A percentile compares a stretch with the other conserved stretches of the same genome.
Evolutionary conservation across 1,139 yeast species (phyloP).

Genomic region (Suhomyces choctaworum): DNA sequence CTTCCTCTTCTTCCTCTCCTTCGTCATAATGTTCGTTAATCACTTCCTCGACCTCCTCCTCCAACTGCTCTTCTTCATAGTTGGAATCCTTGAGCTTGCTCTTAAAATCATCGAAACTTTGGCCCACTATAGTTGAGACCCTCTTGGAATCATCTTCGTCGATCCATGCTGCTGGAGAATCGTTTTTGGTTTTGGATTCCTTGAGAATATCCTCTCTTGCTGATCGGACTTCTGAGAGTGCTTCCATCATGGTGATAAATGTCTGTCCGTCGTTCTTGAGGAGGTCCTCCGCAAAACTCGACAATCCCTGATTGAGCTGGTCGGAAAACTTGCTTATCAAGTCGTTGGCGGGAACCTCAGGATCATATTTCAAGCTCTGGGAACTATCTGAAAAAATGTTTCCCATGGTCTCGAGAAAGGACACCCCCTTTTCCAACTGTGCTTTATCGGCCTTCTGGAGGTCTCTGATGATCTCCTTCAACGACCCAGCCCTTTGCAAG

Average conservation of each 20-base stretch:
- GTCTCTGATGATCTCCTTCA: constrained; percentile 31
- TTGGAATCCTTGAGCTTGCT: constrained; percentile 3
- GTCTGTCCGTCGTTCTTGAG: constrained; percentile 72
- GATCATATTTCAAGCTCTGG: constrained; percentile 2
- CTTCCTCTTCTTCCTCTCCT: constrained; percentile 34
- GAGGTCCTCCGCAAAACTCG: constrained; percentile 75
- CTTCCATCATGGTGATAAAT: constrained; percentile 77
- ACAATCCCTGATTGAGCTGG: constrained; percentile 38
- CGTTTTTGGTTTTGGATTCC: constrained; percentile 16
- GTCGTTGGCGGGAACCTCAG: constrained; percentile 2
- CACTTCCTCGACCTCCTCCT: constrained; percentile 27
- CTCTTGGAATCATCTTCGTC: constrained; percentile 25
- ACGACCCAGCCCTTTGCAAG: constrained; percentile 31
- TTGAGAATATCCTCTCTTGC: constrained; percentile 46
- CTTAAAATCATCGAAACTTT: background rate
- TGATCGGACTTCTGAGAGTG: constrained; percentile 59
- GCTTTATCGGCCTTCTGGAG: constrained; percentile 31
- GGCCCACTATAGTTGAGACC: background rate
- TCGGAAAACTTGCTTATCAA: constrained; percentile 17
- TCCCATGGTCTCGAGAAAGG: constrained; percentile 31
- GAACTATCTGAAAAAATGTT: constrained; percentile 16
- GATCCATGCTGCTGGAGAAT: constrained; percentile 20
- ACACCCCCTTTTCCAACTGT: constrained; percentile 30
- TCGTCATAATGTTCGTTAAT: constrained; percentile 31
- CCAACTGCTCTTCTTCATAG: constrained; percentile 22